A percentile compares a stretch with the other conserved stretches of the same genome.
Conservation (phyloP, 2,329 filamentous ascomycete species). For the Stylonectria norvegica region DNA sequence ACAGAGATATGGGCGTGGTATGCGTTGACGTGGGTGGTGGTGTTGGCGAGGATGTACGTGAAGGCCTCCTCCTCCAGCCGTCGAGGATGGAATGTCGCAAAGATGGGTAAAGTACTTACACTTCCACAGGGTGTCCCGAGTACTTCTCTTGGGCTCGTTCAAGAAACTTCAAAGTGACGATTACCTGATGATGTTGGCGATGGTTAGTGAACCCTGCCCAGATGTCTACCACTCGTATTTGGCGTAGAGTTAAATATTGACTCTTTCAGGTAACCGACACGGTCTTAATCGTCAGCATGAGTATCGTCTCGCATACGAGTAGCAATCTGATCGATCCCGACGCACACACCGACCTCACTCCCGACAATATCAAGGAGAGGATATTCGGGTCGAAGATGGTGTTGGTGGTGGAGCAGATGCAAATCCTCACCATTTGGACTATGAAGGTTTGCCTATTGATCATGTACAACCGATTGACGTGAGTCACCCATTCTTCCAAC, state of each 20-base stretch:
- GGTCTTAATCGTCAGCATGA: constrained; percentile 51
- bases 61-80: not conserved
- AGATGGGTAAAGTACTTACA: constrained; percentile 2
- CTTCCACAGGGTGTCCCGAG: constrained; percentile 38
- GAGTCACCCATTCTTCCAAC: constrained; percentile 16
- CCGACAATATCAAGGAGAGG: constrained; percentile 40
- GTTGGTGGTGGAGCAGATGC: constrained; percentile 58
- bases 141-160: constrained; percentile 41
- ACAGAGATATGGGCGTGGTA: constrained; percentile 47
- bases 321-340: constrained; percentile 57
- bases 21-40: constrained; percentile 37
- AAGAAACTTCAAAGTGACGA: constrained; percentile 53
- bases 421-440: constrained; percentile 55
- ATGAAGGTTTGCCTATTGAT: constrained; percentile 56
- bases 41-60: constrained; percentile 39
- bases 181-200: constrained; percentile 51
- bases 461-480: constrained; percentile 55
- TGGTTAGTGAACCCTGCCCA: constrained; percentile 40
- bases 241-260: constrained; percentile 3
- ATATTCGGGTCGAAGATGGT: constrained; percentile 59
- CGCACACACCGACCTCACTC: constrained; percentile 43
- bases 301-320: constrained; percentile 52
- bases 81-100: not conserved
- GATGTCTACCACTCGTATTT: too few species aligned
- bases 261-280: constrained; percentile 45